Conservation (phyloP, 305 asterid genomes). For the Fraxinus latifolia region DNA sequence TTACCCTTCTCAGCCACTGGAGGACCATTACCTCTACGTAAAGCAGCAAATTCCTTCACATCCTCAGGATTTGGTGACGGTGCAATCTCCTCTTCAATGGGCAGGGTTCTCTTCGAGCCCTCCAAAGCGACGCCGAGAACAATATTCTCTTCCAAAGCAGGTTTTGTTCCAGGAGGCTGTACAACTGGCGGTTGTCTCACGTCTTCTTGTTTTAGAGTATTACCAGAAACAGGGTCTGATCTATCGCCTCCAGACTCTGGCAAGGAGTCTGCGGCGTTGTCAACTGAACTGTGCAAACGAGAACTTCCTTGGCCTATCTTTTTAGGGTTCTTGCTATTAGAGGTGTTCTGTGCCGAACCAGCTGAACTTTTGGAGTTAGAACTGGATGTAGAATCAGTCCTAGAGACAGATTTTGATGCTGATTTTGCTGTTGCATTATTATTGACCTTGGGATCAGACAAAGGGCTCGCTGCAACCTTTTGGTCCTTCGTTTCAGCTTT, state of each 20-base stretch:
- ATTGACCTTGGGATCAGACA: conserved; percentile 42
- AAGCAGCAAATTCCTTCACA: conserved; percentile 52
- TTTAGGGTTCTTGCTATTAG: conserved; percentile 33
- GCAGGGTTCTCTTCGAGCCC: conserved; percentile 94
- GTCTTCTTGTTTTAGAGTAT: conserved; percentile 48
- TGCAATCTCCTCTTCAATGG: conserved; percentile 69
- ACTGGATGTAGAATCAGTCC: conserved; percentile 32
- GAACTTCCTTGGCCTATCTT: conserved; percentile 39
- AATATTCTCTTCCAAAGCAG: conserved; percentile 79
- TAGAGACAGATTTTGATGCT: conserved; percentile 33
- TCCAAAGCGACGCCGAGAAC: conserved; percentile 97
- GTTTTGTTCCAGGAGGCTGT: conserved; percentile 45
- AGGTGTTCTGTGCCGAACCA: conserved; percentile 13
- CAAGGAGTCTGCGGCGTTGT: conserved; percentile 26
- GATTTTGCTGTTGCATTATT: conserved; percentile 30
- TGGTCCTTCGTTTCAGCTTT: conserved; percentile 39
- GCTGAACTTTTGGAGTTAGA: conserved; percentile 29
- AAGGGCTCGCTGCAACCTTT: conserved; percentile 31
- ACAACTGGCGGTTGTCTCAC: conserved; percentile 33
- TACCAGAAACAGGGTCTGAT: conserved; percentile 29
- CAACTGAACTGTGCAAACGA: not conserved
- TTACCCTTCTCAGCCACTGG: conserved; percentile 49
- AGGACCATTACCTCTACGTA: conserved; percentile 46
- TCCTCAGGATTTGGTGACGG: conserved; percentile 39
- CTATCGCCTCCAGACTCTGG: conserved; percentile 34